Conservation (phyloP, 2,329 filamentous ascomycete species). For the Aspergillus sp. region DNA sequence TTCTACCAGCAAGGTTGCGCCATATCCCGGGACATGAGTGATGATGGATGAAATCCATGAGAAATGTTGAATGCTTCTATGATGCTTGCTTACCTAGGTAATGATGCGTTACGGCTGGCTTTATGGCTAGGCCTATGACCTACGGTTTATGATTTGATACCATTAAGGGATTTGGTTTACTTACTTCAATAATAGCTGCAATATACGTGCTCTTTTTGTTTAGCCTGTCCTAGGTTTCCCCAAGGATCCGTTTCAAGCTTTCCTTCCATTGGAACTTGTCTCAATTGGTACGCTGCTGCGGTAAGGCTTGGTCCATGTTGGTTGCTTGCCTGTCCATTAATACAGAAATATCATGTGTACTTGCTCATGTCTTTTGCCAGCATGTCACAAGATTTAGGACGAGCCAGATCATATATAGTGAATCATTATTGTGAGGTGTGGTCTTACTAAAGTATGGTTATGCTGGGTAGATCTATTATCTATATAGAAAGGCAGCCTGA, state of each 20-base stretch:
- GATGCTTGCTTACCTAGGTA: background rate
- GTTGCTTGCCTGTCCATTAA: no score
- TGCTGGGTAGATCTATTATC: no score
- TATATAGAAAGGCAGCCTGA: no score
- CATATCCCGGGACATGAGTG: slow-evolving; percentile 44
- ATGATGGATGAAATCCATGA: background rate
- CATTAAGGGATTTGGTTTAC: background rate
- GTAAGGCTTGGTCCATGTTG: no score
- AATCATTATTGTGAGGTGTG: no score
- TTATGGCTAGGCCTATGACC: background rate
- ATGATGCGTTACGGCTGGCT: background rate
- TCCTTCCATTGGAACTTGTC: no score
- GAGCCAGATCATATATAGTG: no score
- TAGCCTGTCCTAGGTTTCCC: background rate
- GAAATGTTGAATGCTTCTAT: background rate
- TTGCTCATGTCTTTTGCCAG: no score
- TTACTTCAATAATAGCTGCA: background rate
- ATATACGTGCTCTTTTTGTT: background rate
- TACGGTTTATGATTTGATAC: background rate
- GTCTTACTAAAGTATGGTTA: no score
- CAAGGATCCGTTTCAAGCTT: background rate
- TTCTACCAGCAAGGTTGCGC: slow-evolving; percentile 28
- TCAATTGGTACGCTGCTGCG: no score
- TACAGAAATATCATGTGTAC: no score
- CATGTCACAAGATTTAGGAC: no score